These are phyloP conservation scores for Boletus rubescentipes DNA, from an alignment of 768 basidiomycete genomes.

Conservation along the genomic window DNA sequence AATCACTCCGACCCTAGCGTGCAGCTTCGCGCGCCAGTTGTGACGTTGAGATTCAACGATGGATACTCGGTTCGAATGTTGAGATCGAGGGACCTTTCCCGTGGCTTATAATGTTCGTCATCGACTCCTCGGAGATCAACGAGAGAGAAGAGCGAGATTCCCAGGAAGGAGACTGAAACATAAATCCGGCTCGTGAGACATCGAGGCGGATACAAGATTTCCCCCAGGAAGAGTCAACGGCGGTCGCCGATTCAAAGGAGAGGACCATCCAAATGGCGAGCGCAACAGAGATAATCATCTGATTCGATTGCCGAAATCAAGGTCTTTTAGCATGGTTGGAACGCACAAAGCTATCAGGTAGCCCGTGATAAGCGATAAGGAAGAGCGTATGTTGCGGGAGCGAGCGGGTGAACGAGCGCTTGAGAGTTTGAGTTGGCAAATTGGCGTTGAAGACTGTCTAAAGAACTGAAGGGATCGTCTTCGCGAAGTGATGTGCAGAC, in stretches of 20 bases:
- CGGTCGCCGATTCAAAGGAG: slow-evolving; percentile 17
- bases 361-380: neutral
- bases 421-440: slow-evolving; percentile 9
- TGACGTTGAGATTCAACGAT: slow-evolving; percentile 7
- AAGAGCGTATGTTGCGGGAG: neutral
- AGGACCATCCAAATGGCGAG: neutral
- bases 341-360: neutral
- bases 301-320: slow-evolving; percentile 1
- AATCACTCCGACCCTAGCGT: slow-evolving; percentile 17
- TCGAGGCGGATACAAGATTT: slow-evolving; percentile 17
- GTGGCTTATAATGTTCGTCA: slow-evolving; percentile 7
- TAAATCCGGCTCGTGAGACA: slow-evolving; percentile 22
- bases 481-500: slow-evolving; percentile 26
- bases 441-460: slow-evolving; percentile 7
- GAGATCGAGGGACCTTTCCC: slow-evolving; percentile 14
- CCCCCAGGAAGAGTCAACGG: slow-evolving; percentile 13
- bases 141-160: slow-evolving; percentile 6
- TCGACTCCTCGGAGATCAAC: slow-evolving; percentile 30
- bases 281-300: slow-evolving; percentile 6
- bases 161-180: slow-evolving; percentile 15
- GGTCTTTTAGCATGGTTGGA: slow-evolving; percentile 2
- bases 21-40: slow-evolving; percentile 4
- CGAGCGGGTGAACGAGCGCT: neutral
- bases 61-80: slow-evolving; percentile 2
- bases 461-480: slow-evolving; percentile 10